These are phyloP conservation scores for Rhodamnia rubescens DNA, from an alignment of 345 rosid species.

Conservation along the genomic window DNA sequence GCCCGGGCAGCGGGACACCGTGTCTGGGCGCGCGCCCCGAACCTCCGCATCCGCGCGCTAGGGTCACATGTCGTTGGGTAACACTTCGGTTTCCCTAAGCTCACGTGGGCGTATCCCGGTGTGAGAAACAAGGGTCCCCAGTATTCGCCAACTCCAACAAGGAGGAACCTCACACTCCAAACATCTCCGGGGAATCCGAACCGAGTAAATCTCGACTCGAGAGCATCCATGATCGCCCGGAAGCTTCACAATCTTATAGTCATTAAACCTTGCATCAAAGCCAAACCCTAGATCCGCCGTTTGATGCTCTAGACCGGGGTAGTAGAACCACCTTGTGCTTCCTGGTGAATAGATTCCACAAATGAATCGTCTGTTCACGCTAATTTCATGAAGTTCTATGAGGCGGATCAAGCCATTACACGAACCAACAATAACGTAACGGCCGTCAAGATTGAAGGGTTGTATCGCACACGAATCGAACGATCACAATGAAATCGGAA, in stretches of 20 bases:
- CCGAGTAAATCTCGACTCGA: not conserved
- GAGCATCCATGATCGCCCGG: accelerated
- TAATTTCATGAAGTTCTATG: not conserved
- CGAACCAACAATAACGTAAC: not conserved
- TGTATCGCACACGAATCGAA: too few relatives aligned
- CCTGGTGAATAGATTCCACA: not conserved
- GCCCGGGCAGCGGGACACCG: too few relatives aligned
- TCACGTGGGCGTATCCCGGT: too few relatives aligned
- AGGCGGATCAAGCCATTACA: not conserved
- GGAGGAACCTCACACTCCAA: not conserved
- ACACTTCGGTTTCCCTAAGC: too few relatives aligned
- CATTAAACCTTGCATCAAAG: not conserved
- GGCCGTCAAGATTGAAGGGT: too few relatives aligned
- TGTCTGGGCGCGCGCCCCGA: too few relatives aligned
- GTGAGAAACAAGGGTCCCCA: too few relatives aligned
- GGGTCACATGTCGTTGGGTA: too few relatives aligned
- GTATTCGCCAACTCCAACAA: too few relatives aligned
- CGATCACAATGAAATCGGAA: too few relatives aligned
- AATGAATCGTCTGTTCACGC: not conserved
- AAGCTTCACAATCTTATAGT: not conserved
- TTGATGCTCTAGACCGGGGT: too few relatives aligned
- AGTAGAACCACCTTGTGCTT: not conserved
- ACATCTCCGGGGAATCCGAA: not conserved
- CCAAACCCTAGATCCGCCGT: not conserved
- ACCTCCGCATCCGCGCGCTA: too few relatives aligned